A percentile compares a stretch with the other conserved stretches of the same genome.
Evolutionary conservation across 768 basidiomycete species (phyloP).

Genomic region (Boletus huronensis): DNA sequence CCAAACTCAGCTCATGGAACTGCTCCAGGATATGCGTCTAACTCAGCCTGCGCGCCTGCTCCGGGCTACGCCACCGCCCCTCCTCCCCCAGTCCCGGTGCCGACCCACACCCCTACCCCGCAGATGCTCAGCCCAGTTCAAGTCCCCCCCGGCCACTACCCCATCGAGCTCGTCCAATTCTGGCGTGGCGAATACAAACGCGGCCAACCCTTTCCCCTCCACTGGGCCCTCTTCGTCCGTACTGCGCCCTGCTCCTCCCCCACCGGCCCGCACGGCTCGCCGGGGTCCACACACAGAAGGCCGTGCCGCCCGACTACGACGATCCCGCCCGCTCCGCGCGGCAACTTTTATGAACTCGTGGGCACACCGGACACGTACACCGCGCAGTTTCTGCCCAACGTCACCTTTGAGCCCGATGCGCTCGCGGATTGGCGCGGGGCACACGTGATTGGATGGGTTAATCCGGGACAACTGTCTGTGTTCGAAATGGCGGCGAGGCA

Average conservation of each 20-base stretch:
- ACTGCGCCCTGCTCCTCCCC: conserved; percentile 1
- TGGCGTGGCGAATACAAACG: conserved; percentile 20
- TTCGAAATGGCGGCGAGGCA: conserved; percentile 16
- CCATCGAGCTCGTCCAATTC: conserved; percentile 30
- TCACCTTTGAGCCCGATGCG: conserved; percentile 6
- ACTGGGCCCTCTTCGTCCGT: conserved; percentile 33
- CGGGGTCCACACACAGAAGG: background rate
- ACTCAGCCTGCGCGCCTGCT: background rate
- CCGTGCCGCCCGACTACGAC: background rate
- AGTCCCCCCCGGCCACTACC: conserved; percentile 17
- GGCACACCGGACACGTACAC: conserved; percentile 27
- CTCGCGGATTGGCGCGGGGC: conserved; percentile 26
- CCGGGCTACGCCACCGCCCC: background rate
- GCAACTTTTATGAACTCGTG: conserved; percentile 28
- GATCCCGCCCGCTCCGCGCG: background rate
- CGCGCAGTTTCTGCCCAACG: conserved; percentile 6
- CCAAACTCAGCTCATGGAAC: background rate
- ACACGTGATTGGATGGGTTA: conserved; percentile 23
- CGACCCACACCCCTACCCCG: background rate
- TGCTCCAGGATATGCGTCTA: background rate
- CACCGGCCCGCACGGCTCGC: background rate
- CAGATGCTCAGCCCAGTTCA: conserved; percentile 8
- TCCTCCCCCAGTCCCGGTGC: background rate
- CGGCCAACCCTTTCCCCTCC: conserved; percentile 14
- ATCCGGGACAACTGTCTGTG: conserved; percentile 3